Evolutionary conservation across 768 basidiomycete genomes (phyloP), one percentile per base, ranked within the genome.

Genomic region (Boletus eberwhitei): DNA sequence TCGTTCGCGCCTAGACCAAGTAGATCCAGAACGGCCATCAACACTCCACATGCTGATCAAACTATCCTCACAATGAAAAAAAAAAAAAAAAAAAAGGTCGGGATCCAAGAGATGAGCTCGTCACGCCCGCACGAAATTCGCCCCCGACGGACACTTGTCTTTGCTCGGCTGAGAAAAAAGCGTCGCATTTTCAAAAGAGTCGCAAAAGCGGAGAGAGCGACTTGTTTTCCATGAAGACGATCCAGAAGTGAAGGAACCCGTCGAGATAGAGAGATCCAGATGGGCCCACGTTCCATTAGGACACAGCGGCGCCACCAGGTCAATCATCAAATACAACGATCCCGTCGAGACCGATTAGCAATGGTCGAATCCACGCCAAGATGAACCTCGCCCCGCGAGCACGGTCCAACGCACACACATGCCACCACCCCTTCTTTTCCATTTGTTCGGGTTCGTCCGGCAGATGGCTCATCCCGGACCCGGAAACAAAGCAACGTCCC

Each of bases 101-200:
- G 41, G 31, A 37, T 35, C 32, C 40, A 42, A 29, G 19, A 5
- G 4, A 44, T 38, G 35, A 21, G 5, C 17, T 37, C 29, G 4
- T 19, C 31, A 42, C 21, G 8, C 21, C 55, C 57, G 50, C 57
- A 44, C 49, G 43, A 58, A 58, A 21, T 57, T 58, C 55, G 24
- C 31, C 31, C 31, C 46, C 40, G 55, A 57, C 17, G 2, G 8
- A 2, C 29, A 29, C 7, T 21, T n/a, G 24, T 17, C 21, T 29
- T 14, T 16, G 3, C 42, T 26, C 21, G 16, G 17, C 29, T 13
- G 22, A 53, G 5, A 39, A 29, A 41, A 22, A 34, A 21, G 8
- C 14, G 34, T 17, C 45, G 6, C 24, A 2, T 24, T 3, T 24
- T n/a, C 44, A 2, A 17, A 12, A 46, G 31, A 13, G 4, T 40